Evolutionary conservation across 2,329 filamentous ascomycete genomes (phyloP).

Genomic region (Aspergillus sp.): DNA sequence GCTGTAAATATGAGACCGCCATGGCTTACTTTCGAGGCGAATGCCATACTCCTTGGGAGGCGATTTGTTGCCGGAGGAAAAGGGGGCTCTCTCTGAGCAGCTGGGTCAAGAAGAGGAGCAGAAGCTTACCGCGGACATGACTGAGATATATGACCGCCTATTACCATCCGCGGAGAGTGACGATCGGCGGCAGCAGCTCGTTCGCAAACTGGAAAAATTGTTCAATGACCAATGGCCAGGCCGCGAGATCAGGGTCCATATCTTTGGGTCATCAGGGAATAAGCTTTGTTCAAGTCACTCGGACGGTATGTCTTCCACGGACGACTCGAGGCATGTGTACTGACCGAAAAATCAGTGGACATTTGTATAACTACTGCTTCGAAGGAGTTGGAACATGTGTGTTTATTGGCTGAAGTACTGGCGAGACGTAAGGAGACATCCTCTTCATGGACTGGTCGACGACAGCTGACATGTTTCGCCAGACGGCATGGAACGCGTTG

Average conservation of each 20-base stretch:
- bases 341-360: conserved; percentile 59
- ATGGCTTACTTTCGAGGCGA: conserved; percentile 69
- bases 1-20: conserved; percentile 83
- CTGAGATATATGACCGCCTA: conserved; percentile 73
- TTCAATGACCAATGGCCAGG: conserved; percentile 89
- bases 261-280: conserved; percentile 98
- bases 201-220: conserved; percentile 78
- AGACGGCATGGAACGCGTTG: conserved; percentile 96
- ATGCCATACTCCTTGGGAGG: conserved; percentile 89
- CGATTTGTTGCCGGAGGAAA: conserved; percentile 63
- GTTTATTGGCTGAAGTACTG: conserved; percentile 77
- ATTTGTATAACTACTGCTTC: conserved; percentile 92
- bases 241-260: conserved; percentile 76
- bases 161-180: conserved; percentile 74
- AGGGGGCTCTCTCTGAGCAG: conserved; percentile 58
- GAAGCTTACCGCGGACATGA: conserved; percentile 72
- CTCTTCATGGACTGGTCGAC: conserved; percentile 5
- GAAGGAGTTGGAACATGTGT: conserved; percentile 81
- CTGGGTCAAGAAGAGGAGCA: conserved; percentile 64
- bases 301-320: conserved; percentile 62
- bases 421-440: conserved; percentile 59
- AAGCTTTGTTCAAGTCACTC: conserved; percentile 90
- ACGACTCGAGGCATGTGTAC: background rate
- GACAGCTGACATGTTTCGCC: conserved; percentile 9
- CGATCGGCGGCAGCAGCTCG: conserved; percentile 61